These are phyloP conservation scores for Trichocladium antarcticum DNA, from an alignment of 495 filamentous ascomycete genomes.

Conservation along the genomic window DNA sequence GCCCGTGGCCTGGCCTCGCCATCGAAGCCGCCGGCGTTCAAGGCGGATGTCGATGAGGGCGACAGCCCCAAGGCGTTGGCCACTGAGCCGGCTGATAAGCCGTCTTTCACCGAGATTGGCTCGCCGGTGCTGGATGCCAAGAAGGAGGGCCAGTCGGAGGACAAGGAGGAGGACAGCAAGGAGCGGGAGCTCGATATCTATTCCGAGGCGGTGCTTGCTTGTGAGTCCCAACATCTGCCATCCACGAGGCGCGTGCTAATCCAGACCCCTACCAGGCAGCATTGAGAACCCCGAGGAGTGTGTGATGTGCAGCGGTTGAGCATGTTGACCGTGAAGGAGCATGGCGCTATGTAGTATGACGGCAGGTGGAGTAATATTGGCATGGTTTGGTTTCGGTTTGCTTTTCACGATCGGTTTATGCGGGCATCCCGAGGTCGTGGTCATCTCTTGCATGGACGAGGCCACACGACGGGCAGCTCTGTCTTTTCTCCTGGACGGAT, in stretches of 20 bases:
- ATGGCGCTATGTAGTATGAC: slow-evolving; percentile 9
- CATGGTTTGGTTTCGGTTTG: not conserved
- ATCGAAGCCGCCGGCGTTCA: slow-evolving; percentile 45
- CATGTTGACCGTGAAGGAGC: not conserved
- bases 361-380: slow-evolving; percentile 6
- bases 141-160: slow-evolving; percentile 41
- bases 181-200: slow-evolving; percentile 82
- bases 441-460: not conserved
- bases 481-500: not conserved
- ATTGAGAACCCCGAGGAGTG: slow-evolving; percentile 87
- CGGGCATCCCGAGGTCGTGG: slow-evolving; percentile 1
- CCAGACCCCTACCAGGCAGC: slow-evolving; percentile 40
- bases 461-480: not conserved
- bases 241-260: slow-evolving; percentile 15
- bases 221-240: slow-evolving; percentile 38
- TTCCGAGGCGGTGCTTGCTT: slow-evolving; percentile 77
- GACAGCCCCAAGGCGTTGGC: slow-evolving; percentile 65
- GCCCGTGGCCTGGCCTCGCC: slow-evolving; percentile 33
- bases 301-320: slow-evolving; percentile 77
- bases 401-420: not conserved
- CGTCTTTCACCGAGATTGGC: slow-evolving; percentile 47
- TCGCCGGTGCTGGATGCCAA: slow-evolving; percentile 39
- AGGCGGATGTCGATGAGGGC: slow-evolving; percentile 57
- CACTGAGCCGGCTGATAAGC: slow-evolving; percentile 50
- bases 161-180: slow-evolving; percentile 52